Base-by-base conservation (phyloP, 2,329 filamentous ascomycete species). In the Venturia pyrina region DNA sequence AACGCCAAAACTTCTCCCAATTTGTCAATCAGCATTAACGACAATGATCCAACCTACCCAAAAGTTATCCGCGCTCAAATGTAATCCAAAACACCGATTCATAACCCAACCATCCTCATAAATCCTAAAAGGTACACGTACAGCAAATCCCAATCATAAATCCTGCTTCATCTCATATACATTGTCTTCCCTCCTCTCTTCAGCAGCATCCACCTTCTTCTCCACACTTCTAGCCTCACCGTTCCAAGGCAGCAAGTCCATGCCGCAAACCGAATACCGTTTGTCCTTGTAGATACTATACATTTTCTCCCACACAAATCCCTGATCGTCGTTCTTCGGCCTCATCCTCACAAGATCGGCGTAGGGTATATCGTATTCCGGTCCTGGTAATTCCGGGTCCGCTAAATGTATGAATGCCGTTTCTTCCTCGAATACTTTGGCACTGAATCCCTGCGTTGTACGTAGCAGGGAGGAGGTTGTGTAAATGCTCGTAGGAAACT, bases 201-300 rank as follows among this genome's bases (percentile, higher is more conserved):
- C 60, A 3, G 34, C 11, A 19, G 15, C 34, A 19, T 28, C 60
- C 7, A 28, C 60, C 37, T 62, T 44, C 60, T 44, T 62, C 37
- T 40, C 37, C 40, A 28, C 19, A 19, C 41, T 19, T 13, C 11
- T 28, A 28, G 6, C 21, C 53, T 21, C 28, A 21, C 53, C 53
- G 19, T 34, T 59, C 73, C 78, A 80, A 28, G 70, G 71, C 72
- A 82, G 80, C 69, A 83, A 71, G 69, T 82, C 81, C 67, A 83
- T 72, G 62, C 81, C 81, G 71, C 81, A 83, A 62, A 82, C 77
- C 66, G 82, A 80, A 77, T 81, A 81, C 65, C 81, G 75, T 69
- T 75, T 76, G 68, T 80, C 77, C 60, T 80, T 78, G 70, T 81
- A 83, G 43, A 73, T 71, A 46, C 79, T 79, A 68, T 83, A 83